phyloP scores from a whole-genome alignment of 108 stramenopile species.

The Stephanodiscus triporus region DNA sequence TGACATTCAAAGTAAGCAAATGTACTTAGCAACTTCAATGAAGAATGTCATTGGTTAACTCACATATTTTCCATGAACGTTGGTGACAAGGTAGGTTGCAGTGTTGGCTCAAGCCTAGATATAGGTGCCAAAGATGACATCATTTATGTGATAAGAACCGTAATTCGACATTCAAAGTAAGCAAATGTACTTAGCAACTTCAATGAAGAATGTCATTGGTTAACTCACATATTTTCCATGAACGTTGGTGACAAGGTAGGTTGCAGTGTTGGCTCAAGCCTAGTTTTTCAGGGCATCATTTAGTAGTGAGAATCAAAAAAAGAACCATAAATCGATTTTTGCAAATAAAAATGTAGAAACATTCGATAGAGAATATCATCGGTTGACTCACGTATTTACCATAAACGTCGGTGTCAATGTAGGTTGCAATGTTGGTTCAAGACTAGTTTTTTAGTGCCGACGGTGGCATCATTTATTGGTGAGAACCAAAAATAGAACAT shows the following conservation, averaged over 20 bases:
- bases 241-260: not conserved
- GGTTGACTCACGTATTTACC: not conserved
- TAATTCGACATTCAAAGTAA: not conserved
- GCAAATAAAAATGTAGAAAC: not conserved
- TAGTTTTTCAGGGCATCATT: not conserved
- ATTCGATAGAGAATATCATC: not conserved
- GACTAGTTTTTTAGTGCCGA: not conserved
- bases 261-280: not conserved
- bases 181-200: not conserved
- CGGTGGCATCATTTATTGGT: not conserved
- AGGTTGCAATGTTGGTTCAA: constrained; percentile 1
- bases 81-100: not conserved
- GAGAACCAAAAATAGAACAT: too few relatives aligned
- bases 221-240: not conserved
- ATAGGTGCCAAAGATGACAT: not conserved
- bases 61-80: not conserved
- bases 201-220: not conserved
- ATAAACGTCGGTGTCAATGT: constrained; percentile 12
- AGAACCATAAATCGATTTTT: not conserved
- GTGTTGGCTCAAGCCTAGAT: not conserved
- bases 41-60: not conserved
- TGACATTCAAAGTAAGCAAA: not conserved
- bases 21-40: too few relatives aligned
- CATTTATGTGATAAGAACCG: not conserved
- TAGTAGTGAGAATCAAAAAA: not conserved